Conservation (phyloP, 495 filamentous ascomycete genomes). For the Hypomontagnella monticulosa region DNA sequence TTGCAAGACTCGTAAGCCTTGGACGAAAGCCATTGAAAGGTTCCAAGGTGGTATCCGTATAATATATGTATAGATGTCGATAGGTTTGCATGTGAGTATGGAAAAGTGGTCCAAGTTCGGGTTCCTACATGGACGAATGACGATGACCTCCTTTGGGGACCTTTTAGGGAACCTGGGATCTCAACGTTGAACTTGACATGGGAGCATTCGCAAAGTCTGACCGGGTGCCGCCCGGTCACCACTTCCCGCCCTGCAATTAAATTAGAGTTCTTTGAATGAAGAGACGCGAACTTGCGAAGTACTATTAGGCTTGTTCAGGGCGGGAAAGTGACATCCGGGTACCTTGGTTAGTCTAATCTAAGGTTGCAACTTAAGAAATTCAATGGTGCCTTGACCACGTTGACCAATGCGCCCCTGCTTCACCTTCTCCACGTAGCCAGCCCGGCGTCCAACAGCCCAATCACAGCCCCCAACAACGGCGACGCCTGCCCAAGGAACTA, state of each 20-base stretch:
- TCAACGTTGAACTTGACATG: neutral
- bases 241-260: conserved; percentile 44
- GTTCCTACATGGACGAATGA: conserved; percentile 33
- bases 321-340: conserved; percentile 28
- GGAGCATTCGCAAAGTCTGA: conserved; percentile 25
- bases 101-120: conserved; percentile 23
- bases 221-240: conserved; percentile 23
- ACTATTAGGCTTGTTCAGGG: neutral
- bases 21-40: neutral
- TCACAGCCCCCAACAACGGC: conserved; percentile 2
- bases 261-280: conserved; percentile 32
- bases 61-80: neutral
- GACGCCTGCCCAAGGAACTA: conserved; percentile 22
- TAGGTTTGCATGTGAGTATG: conserved; percentile 11
- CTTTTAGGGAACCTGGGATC: too few relatives aligned
- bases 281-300: conserved; percentile 11
- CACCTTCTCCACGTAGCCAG: conserved; percentile 33
- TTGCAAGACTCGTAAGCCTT: conserved; percentile 1
- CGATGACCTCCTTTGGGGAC: conserved; percentile 3
- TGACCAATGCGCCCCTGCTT: conserved; percentile 28
- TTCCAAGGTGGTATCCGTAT: conserved; percentile 4
- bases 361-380: conserved; percentile 5
- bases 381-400: conserved; percentile 27
- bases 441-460: conserved; percentile 17
- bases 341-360: conserved; percentile 8